Evolutionary conservation across 78 protist genomes (phyloP).

Genomic region (Bigelowiella natans): DNA sequence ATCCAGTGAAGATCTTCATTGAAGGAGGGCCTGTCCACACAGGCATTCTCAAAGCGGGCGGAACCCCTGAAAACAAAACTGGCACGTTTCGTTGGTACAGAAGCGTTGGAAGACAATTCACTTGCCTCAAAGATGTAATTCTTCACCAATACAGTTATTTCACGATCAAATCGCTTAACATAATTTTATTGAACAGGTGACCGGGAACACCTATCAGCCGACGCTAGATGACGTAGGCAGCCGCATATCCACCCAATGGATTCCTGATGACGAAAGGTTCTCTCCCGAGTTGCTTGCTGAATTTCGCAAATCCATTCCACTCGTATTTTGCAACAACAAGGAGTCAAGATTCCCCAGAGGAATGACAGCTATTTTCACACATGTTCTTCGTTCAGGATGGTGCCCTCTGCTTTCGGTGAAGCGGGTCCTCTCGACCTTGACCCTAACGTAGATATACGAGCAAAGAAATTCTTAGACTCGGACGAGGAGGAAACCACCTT

Average conservation of each 20-base stretch:
- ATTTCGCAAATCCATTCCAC: too few species aligned
- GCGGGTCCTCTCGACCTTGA: too few species aligned
- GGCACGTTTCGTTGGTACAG: background rate
- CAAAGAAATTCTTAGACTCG: too few species aligned
- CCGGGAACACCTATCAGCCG: background rate
- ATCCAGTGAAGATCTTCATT: background rate
- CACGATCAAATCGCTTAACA: background rate
- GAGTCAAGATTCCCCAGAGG: too few species aligned
- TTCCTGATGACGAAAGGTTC: background rate
- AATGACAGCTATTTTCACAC: too few species aligned
- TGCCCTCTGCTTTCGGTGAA: background rate
- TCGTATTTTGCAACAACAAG: too few species aligned
- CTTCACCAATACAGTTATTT: background rate
- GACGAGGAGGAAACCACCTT: too few species aligned
- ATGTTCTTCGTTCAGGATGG: too few species aligned
- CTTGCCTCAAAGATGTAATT: background rate
- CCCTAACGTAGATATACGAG: too few species aligned
- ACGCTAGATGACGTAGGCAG: background rate
- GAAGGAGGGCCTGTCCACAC: background rate
- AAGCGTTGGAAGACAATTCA: background rate
- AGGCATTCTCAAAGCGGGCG: background rate
- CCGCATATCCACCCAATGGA: background rate
- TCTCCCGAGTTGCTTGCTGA: too few species aligned
- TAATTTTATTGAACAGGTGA: too few species aligned
- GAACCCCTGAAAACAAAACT: background rate